phyloP scores from a whole-genome alignment of 768 basidiomycete species.

The Hebeloma cylindrosporum region DNA sequence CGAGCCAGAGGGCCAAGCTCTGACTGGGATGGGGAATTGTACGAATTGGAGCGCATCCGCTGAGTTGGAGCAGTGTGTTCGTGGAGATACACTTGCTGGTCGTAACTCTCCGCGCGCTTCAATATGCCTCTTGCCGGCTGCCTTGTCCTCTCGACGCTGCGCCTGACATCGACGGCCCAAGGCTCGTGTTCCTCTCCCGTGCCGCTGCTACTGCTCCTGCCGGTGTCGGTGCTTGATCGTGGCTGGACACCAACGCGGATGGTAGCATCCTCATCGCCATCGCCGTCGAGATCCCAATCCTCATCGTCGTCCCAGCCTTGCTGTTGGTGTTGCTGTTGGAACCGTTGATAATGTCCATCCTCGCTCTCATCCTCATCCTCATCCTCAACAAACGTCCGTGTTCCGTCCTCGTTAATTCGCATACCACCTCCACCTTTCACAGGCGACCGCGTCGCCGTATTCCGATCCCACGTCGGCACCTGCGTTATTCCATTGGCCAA shows the following conservation, averaged over 20 bases:
- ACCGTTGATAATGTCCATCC: slow-evolving; percentile 43
- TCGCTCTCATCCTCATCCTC: slow-evolving; percentile 16
- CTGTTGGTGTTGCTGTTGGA: slow-evolving; percentile 20
- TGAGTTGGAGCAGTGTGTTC: slow-evolving; percentile 44
- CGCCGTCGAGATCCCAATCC: slow-evolving; percentile 70
- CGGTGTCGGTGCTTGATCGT: slow-evolving; percentile 45
- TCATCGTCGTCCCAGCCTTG: slow-evolving; percentile 74
- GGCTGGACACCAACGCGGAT: slow-evolving; percentile 62
- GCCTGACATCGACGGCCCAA: slow-evolving; percentile 75
- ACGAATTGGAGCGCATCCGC: slow-evolving; percentile 82
- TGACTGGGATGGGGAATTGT: slow-evolving; percentile 54
- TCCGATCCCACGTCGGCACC: slow-evolving; percentile 78
- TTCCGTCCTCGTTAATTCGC: slow-evolving; percentile 17
- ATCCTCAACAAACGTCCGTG: slow-evolving; percentile 18
- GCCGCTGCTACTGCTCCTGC: slow-evolving; percentile 15
- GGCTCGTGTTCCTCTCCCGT: slow-evolving; percentile 45
- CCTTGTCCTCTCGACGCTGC: slow-evolving; percentile 66
- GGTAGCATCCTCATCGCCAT: slow-evolving; percentile 72
- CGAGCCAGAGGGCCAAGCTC: slow-evolving; percentile 78
- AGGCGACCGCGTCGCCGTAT: slow-evolving; percentile 56
- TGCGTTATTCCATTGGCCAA: slow-evolving; percentile 30
- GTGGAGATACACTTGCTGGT: slow-evolving; percentile 55
- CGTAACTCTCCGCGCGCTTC: slow-evolving; percentile 75
- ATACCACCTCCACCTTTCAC: slow-evolving; percentile 44
- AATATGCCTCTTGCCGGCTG: slow-evolving; percentile 82